Percentiles rank a stretch among this genome's conserved stretches.
These are phyloP conservation scores for Amanita polypyramis DNA, from an alignment of 768 basidiomycete genomes.

Conservation along the genomic window DNA sequence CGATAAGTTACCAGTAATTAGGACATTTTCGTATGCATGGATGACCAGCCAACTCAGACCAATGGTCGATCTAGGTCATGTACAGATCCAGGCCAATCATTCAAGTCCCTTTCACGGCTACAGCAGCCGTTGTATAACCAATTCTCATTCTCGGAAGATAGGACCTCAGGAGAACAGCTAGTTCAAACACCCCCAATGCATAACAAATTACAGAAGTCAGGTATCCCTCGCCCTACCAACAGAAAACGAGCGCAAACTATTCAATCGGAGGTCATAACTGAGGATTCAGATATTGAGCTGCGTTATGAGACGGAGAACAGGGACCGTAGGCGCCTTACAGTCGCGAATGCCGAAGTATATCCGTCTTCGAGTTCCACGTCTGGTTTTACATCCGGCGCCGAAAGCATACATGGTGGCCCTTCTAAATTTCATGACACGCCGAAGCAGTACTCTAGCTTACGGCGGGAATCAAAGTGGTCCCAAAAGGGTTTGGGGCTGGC, in stretches of 20 bases:
- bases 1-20: background rate
- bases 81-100: slow-evolving; percentile 23
- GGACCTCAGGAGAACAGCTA: background rate
- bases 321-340: slow-evolving; percentile 30
- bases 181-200: slow-evolving; percentile 4
- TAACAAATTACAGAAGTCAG: slow-evolving; percentile 15
- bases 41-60: background rate
- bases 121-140: slow-evolving; percentile 4
- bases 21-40: slow-evolving; percentile 6
- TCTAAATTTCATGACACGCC: background rate
- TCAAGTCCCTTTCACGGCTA: background rate
- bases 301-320: slow-evolving; percentile 27
- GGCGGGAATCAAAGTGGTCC: background rate
- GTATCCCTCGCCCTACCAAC: slow-evolving; percentile 25
- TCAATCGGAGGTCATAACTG: slow-evolving; percentile 15
- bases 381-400: slow-evolving; percentile 21
- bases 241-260: slow-evolving; percentile 14
- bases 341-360: slow-evolving; percentile 33
- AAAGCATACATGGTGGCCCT: background rate
- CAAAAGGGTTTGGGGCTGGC: slow-evolving; percentile 15
- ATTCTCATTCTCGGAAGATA: background rate
- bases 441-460: background rate
- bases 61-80: slow-evolving; percentile 18
- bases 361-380: slow-evolving; percentile 28
- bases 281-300: slow-evolving; percentile 35